phyloP scores from a whole-genome alignment of 1,284 basidiomycete species.

The Pterula multifida region DNA sequence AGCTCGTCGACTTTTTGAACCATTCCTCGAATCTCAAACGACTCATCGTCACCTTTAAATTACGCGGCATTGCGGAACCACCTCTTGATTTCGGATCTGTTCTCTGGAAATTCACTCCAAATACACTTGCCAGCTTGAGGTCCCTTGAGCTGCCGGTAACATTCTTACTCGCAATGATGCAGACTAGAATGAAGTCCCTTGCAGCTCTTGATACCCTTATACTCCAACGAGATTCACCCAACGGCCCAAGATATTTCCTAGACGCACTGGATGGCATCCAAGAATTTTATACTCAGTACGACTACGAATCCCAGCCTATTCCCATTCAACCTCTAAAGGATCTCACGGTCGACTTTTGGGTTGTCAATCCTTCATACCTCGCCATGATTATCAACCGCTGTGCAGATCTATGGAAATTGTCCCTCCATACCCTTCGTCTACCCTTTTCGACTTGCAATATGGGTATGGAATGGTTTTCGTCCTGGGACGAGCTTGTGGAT shows the following conservation, averaged over 20 bases:
- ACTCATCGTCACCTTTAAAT: neutral
- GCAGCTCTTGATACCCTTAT: neutral
- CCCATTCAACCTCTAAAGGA: neutral
- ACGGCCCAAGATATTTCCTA: neutral
- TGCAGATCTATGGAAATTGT: neutral
- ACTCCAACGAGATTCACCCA: neutral
- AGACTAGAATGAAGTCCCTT: neutral
- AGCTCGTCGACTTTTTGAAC: neutral
- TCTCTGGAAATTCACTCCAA: neutral
- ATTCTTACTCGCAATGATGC: neutral
- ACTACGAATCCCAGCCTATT: neutral
- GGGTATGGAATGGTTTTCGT: neutral
- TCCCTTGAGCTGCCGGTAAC: neutral
- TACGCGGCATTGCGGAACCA: neutral
- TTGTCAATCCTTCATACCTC: neutral
- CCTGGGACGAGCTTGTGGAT: neutral
- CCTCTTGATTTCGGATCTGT: neutral
- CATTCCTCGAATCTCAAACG: neutral
- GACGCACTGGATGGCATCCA: neutral
- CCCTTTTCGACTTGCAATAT: neutral
- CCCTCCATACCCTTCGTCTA: neutral
- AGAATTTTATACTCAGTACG: neutral
- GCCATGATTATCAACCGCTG: neutral
- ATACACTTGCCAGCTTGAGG: neutral
- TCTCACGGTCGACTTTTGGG: conserved; percentile 1